Conservation (phyloP, 495 filamentous ascomycete genomes). For the Penicillium canariense region DNA sequence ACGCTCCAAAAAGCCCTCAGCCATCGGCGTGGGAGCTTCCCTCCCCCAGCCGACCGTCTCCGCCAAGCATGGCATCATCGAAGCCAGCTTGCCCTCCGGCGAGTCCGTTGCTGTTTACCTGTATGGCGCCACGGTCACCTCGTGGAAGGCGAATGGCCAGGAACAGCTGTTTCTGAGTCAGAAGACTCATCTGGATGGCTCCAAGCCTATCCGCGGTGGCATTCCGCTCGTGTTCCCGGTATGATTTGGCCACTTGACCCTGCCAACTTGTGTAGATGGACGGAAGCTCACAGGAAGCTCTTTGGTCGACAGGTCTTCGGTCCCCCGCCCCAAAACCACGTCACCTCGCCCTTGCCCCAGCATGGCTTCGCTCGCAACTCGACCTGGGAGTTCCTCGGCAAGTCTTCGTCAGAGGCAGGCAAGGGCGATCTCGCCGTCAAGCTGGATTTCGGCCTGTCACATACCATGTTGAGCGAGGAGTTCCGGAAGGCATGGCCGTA, state of each 20-base stretch:
- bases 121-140: constrained; percentile 87
- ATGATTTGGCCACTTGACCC: constrained; percentile 29
- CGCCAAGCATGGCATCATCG: constrained; percentile 65
- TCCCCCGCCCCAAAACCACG: constrained; percentile 67
- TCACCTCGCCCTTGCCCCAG: constrained; percentile 74
- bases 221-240: constrained; percentile 97
- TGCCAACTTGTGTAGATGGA: not conserved
- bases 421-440: constrained; percentile 68
- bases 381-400: constrained; percentile 61
- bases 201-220: constrained; percentile 60
- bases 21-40: constrained; percentile 65
- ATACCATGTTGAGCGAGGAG: constrained; percentile 62
- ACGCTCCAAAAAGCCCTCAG: constrained; percentile 75
- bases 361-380: constrained; percentile 95
- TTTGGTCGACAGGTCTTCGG: constrained; percentile 73
- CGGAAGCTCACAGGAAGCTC: constrained; percentile 12
- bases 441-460: constrained; percentile 89
- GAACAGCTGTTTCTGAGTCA: constrained; percentile 90
- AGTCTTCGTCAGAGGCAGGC: constrained; percentile 65
- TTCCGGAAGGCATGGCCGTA: constrained; percentile 70
- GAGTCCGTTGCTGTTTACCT: constrained; percentile 83
- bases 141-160: constrained; percentile 79
- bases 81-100: constrained; percentile 75
- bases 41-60: constrained; percentile 66
- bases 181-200: constrained; percentile 65